A percentile compares a stretch with the other conserved stretches of the same genome.
phyloP scores from a whole-genome alignment of 2,329 filamentous ascomycete genomes.

The Fusarium sp. region DNA sequence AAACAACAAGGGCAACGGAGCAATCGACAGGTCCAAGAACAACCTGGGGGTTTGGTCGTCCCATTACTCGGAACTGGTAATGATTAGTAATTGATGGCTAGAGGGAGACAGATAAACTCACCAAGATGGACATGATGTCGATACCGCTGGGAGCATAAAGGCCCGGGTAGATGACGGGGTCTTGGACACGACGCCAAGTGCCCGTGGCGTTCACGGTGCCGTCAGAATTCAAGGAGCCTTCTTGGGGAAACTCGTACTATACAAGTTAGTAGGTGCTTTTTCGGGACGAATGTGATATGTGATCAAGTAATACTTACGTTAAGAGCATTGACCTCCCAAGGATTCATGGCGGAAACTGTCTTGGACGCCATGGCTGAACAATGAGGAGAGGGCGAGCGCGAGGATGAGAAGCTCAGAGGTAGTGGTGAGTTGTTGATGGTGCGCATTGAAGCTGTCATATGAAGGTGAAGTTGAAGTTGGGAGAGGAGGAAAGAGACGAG shows the following conservation, averaged over 20 bases:
- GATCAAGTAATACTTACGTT: conserved; percentile 34
- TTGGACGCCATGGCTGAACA: conserved; percentile 35
- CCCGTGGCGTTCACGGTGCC: conserved; percentile 34
- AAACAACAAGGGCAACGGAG: conserved; percentile 86
- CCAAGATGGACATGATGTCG: conserved; percentile 68
- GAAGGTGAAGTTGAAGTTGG: not conserved
- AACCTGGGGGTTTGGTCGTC: conserved; percentile 78
- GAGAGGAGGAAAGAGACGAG: not conserved
- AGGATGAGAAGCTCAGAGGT: conserved; percentile 12
- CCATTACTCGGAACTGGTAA: conserved; percentile 70
- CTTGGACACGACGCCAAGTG: conserved; percentile 50
- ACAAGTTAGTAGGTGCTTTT: conserved; percentile 18
- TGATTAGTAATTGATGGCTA: conserved; percentile 19
- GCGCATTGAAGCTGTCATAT: conserved; percentile 36
- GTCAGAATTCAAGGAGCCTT: conserved; percentile 38
- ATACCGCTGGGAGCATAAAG: conserved; percentile 67
- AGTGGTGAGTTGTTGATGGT: conserved; percentile 32
- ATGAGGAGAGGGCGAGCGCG: conserved; percentile 14
- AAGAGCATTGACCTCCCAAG: conserved; percentile 46
- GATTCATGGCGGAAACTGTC: conserved; percentile 39
- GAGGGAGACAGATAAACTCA: conserved; percentile 45
- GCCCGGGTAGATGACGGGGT: conserved; percentile 67
- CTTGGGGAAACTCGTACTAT: conserved; percentile 47
- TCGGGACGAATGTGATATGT: not conserved
- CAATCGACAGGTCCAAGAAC: conserved; percentile 85